Conservation (phyloP, 306 rosid genomes). For the Medicago truncatula region DNA sequence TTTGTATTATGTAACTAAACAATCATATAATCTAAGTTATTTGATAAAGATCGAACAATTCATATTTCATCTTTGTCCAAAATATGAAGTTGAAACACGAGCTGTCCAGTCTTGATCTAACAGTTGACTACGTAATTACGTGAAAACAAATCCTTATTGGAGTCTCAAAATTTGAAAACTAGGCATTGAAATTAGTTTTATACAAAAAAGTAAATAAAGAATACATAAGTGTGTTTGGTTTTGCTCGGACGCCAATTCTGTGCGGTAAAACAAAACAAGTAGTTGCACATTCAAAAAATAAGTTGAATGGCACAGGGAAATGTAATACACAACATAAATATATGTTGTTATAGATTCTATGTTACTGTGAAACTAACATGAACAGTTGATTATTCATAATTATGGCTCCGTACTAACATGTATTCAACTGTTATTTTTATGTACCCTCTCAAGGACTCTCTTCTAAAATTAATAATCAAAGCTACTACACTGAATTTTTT, state of each 20-base stretch:
- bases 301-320: not conserved
- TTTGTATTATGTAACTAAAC: not conserved
- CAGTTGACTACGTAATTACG: not conserved
- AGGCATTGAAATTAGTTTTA: not conserved
- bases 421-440: not conserved
- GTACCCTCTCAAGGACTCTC: not conserved
- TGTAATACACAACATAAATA: constrained; percentile 5
- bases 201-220: constrained; percentile 2
- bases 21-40: not conserved
- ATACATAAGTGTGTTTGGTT: not conserved
- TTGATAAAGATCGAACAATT: not conserved
- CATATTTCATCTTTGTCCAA: not conserved
- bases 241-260: not conserved
- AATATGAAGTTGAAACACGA: not conserved
- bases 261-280: not conserved
- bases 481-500: not conserved
- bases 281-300: not conserved
- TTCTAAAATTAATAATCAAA: not conserved
- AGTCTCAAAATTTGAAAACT: not conserved
- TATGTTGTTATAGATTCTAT: not conserved
- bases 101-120: not conserved
- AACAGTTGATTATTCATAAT: constrained; percentile 6
- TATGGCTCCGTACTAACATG: not conserved
- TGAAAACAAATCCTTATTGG: not conserved
- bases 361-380: not conserved